Conservation (phyloP, 139 green algal genomes). For the Pedinophyceae sp. region DNA sequence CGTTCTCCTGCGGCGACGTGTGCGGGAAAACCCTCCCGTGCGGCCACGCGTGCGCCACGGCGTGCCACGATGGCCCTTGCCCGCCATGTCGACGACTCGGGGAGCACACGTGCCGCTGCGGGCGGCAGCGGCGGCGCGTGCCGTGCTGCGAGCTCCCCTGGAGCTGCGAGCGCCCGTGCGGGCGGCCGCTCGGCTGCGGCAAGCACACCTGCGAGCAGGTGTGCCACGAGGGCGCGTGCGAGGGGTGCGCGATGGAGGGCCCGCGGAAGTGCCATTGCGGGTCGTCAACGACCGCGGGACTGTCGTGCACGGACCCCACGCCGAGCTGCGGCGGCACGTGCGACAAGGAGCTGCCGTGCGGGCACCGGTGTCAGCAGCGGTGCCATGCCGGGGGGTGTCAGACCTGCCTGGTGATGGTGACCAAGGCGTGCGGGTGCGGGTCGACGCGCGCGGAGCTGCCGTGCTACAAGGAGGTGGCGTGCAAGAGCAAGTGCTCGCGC, state of each 20-base stretch:
- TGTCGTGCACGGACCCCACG: conserved; percentile 18
- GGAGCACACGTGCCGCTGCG: conserved; percentile 27
- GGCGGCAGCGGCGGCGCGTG: conserved; percentile 14
- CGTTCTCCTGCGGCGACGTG: conserved; percentile 32
- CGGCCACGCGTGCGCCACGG: conserved; percentile 26
- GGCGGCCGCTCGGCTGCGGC: conserved; percentile 33
- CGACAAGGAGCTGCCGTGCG: conserved; percentile 60
- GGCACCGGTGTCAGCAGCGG: no score
- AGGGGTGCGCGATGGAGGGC: conserved; percentile 38
- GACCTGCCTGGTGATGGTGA: conserved; percentile 19
- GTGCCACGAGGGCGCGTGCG: conserved; percentile 26
- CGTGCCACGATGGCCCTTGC: conserved; percentile 37
- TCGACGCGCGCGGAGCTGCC: conserved; percentile 12
- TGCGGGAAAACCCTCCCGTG: conserved; percentile 22
- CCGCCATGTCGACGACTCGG: conserved; percentile 14
- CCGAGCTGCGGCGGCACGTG: conserved; percentile 61
- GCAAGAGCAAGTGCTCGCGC: conserved; percentile 44
- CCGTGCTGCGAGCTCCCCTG: conserved; percentile 28
- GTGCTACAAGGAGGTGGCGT: conserved; percentile 38
- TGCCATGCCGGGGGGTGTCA: conserved; percentile 54
- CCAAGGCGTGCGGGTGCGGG: conserved; percentile 34
- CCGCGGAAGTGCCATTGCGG: conserved; percentile 57
- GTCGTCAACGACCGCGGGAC: conserved; percentile 7
- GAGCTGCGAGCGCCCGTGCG: conserved; percentile 36
- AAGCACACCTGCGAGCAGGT: conserved; percentile 37